A percentile compares a stretch with the other conserved stretches of the same genome.
Evolutionary conservation across 2,329 filamentous ascomycete genomes (phyloP).

Genomic region (Torrubiella hemipterigena): DNA sequence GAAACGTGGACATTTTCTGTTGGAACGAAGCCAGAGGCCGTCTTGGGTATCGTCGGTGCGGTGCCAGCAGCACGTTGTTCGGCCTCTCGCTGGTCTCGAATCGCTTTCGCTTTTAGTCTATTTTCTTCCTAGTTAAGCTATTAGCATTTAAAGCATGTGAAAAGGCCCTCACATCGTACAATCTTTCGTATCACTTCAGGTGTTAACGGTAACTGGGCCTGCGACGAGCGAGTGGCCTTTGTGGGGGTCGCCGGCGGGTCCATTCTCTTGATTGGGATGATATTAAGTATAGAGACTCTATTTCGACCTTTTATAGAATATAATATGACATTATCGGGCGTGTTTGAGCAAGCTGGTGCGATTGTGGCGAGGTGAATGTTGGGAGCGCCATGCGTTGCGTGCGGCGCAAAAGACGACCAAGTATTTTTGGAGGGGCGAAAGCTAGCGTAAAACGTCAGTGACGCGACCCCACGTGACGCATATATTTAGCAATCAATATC

Average conservation of each 20-base stretch:
- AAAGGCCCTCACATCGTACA: constrained; percentile 22
- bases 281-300: too few relatives aligned
- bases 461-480: too few relatives aligned
- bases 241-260: constrained; percentile 36
- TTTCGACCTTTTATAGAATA: too few relatives aligned
- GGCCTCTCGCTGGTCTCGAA: constrained; percentile 61
- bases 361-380: too few relatives aligned
- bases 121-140: constrained; percentile 58
- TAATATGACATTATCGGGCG: too few relatives aligned
- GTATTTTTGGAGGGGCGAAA: too few relatives aligned
- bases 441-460: too few relatives aligned
- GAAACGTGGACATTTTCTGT: constrained; percentile 50
- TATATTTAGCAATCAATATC: too few relatives aligned
- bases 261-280: constrained; percentile 19
- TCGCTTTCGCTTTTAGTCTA: constrained; percentile 76
- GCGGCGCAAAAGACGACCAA: too few relatives aligned
- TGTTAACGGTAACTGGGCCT: constrained; percentile 33
- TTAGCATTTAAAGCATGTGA: constrained; percentile 8
- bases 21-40: constrained; percentile 59
- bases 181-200: constrained; percentile 44
- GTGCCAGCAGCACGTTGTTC: constrained; percentile 36
- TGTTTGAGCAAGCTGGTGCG: too few relatives aligned
- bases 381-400: too few relatives aligned
- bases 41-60: constrained; percentile 29
- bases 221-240: constrained; percentile 16